These are phyloP conservation scores for Ophidiomyces ophidiicola DNA, from an alignment of 2,329 filamentous ascomycete species.

Conservation along the genomic window DNA sequence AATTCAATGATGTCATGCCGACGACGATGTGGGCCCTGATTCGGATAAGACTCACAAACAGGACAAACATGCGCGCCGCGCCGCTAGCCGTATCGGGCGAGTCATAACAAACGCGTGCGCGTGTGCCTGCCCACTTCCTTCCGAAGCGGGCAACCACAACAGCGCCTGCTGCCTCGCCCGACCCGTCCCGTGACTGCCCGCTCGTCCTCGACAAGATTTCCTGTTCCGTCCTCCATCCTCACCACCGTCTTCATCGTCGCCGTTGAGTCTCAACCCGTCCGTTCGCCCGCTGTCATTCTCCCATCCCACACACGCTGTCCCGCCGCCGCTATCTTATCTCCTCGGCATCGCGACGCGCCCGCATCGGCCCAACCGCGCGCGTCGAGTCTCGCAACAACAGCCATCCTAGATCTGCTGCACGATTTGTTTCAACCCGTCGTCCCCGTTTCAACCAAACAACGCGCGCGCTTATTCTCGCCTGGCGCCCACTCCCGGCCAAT, in stretches of 20 bases:
- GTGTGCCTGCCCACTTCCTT: constrained; percentile 8
- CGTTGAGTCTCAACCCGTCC: too few species aligned
- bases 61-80: constrained; percentile 7
- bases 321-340: background rate
- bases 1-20: too few species aligned
- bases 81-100: constrained; percentile 7
- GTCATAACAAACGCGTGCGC: constrained; percentile 12
- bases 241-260: background rate
- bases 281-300: too few species aligned
- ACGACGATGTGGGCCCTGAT: too few species aligned
- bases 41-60: constrained; percentile 4
- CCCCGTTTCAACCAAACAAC: background rate
- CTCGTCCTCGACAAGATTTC: constrained; percentile 4
- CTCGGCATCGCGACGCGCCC: constrained; percentile 3
- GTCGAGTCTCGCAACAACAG: background rate
- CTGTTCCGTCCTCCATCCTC: background rate
- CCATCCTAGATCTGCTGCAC: constrained; percentile 3
- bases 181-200: constrained; percentile 3
- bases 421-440: constrained; percentile 7
- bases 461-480: constrained; percentile 3
- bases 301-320: too few species aligned
- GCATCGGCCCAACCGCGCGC: background rate
- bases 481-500: background rate
- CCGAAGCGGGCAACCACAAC: constrained; percentile 9
- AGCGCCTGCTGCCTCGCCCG: background rate